Base-by-base conservation (phyloP, 78 protist species). In the Tieghemostelium lacteum region DNA sequence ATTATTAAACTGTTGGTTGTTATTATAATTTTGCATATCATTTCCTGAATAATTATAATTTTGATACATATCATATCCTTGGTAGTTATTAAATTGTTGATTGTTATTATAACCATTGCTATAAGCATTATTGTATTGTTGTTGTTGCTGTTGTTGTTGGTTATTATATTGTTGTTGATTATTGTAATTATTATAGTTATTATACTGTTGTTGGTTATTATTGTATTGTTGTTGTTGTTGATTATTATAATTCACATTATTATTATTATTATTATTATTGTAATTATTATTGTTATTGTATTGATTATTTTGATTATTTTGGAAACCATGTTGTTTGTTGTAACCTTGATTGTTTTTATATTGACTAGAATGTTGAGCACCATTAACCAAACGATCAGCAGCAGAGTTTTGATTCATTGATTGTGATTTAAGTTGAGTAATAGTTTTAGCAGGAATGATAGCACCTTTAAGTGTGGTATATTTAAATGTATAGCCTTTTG, bases 331-430 rank as follows among this genome's bases (percentile, higher is more conserved):
- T 14, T 62, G 4, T 33, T 16, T 14, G 22, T 76, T 76, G 2
- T 17, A 60, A 29, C 33, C 28, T 8, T 75, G 57, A 24, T 58
- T 50, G 2, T 19, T n/a, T 73, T 87, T 87, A 34, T 87, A 87
- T 74, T 87, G 93, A 60, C 69, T 34, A 20, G 45, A 40, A 62
- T 17, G 31, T 12, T 54, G 24, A 10, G n/a, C 16, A 17, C 65
- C 75, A 34, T 87, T 87, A 12, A 87, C 17, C 93, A 87, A 73
- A 19, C 93, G 7, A 29, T 74, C 74, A 24, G 83, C 70, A 12
- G 93, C 85, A 45, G 62, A 31, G 72, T 87, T 87, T 69, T 87
- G 93, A 60, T 36, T 28, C 17, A 49, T 40, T 61, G 57, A 50
- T 42, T 31, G 36, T n/a, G n/a, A n/a, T 16, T n/a, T 28, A 6